Base-by-base conservation (phyloP, 768 basidiomycete species). In the Zangia roseola region DNA sequence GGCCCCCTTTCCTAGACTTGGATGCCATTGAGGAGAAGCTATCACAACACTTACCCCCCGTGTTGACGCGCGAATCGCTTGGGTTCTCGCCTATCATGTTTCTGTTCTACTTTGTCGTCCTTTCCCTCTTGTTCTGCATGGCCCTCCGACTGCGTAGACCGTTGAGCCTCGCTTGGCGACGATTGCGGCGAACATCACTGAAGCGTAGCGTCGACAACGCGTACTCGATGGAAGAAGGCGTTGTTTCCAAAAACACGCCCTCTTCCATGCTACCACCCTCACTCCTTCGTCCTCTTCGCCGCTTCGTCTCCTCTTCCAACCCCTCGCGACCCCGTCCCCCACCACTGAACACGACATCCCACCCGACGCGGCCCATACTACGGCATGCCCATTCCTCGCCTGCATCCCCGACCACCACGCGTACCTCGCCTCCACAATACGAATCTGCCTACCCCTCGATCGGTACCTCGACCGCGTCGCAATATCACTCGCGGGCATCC, bases 61-160 rank as follows among this genome's bases (percentile, higher is more conserved):
- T 77, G 10, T 69, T 91, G 20, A 80, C 77, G 8, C 74, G 85
- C 24, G 69, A 76, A 25, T 81, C 84, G 1, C 78, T 91, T 25
- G 87, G 88, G 0, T 88, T 90, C 64, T 87, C 88, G 6, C 81
- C 81, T 8, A 72, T 86, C 19, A 62, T 81, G n/a, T 69, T 85
- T 56, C 53, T 88, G 8, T 73, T 86, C 57, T 85, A 81, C 62
- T 50, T 75, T 14, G 52, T 75, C 48, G 52, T 79, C 20, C 55
- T 80, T 23, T 64, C 71, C 33, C 37, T 80, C 33, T 35, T 83
- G 20, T 47, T 75, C 14, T 63, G 76, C 39, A 53, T 83, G 34
- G 62, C 65, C 21, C 81, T 73, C 51, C 83, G 87, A 5, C 60
- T 91, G 50, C 80, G 86, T 25, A 77, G 81, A 40, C 73, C 74